These are phyloP conservation scores for Mytilinidion resinicola DNA, from an alignment of 495 filamentous ascomycete species.

Conservation along the genomic window DNA sequence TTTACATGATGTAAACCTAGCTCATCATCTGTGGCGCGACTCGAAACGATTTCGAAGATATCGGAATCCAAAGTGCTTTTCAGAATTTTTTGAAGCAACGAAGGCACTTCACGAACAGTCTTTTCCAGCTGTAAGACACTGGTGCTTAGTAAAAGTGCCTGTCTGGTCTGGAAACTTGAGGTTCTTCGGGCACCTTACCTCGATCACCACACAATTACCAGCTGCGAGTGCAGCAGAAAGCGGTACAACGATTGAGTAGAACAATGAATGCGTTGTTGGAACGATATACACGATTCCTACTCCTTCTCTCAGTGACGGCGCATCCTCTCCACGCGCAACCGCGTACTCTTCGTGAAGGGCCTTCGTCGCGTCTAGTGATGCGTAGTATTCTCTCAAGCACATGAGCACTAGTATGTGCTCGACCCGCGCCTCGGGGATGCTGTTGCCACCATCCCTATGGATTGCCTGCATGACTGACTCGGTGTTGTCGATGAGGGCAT, in stretches of 20 bases:
- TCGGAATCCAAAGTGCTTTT: conserved; percentile 40
- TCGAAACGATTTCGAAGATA: conserved; percentile 36
- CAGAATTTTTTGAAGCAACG: conserved; percentile 40
- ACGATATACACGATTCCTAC: conserved; percentile 49
- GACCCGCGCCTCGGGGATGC: conserved; percentile 37
- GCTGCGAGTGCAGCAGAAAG: conserved; percentile 46
- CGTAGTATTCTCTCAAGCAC: conserved; percentile 43
- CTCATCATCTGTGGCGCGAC: background rate
- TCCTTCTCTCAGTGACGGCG: conserved; percentile 24
- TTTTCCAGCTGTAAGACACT: conserved; percentile 34
- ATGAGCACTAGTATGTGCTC: conserved; percentile 41
- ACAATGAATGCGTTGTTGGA: conserved; percentile 42
- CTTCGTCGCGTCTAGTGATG: conserved; percentile 35
- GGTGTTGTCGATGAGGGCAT: conserved; percentile 32
- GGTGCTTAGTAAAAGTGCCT: background rate
- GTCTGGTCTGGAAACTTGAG: background rate
- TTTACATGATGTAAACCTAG: conserved; percentile 1
- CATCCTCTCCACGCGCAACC: conserved; percentile 42
- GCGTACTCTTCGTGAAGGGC: conserved; percentile 45
- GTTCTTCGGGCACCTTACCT: conserved; percentile 33
- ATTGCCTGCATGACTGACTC: conserved; percentile 39
- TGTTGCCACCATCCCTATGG: conserved; percentile 35
- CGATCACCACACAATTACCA: conserved; percentile 48
- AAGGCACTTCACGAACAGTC: conserved; percentile 30
- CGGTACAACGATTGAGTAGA: conserved; percentile 45